Evolutionary conservation across 495 filamentous ascomycete species (phyloP).

Genomic region (Penicilliopsis zonata): DNA sequence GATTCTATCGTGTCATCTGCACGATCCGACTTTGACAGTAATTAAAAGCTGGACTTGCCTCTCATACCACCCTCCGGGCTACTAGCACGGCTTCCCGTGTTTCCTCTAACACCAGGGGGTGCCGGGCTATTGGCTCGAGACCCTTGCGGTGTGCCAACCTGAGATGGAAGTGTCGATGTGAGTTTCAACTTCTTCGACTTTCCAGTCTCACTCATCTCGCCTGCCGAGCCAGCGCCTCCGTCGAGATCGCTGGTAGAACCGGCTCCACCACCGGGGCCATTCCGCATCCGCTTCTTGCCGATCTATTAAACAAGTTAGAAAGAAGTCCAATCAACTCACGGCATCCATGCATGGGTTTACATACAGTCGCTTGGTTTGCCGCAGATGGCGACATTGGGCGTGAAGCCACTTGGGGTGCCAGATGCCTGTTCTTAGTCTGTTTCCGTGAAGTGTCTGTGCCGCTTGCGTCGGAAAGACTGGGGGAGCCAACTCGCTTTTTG

Average conservation of each 20-base stretch:
- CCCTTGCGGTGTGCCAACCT: constrained; percentile 41
- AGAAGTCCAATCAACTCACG: constrained; percentile 5
- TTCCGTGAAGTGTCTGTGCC: constrained; percentile 82
- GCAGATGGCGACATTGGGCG: constrained; percentile 38
- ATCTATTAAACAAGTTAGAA: constrained; percentile 13
- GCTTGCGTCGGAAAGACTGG: constrained; percentile 76
- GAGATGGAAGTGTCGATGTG: constrained; percentile 34
- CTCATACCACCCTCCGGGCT: constrained; percentile 22
- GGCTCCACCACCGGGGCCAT: constrained; percentile 26
- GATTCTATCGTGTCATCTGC: no score
- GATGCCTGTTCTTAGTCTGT: constrained; percentile 67
- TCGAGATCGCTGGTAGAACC: constrained; percentile 75
- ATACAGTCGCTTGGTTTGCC: constrained; percentile 20
- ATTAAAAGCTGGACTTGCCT: constrained; percentile 14
- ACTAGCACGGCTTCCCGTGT: constrained; percentile 25
- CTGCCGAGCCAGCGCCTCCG: constrained; percentile 49
- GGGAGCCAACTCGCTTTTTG: constrained; percentile 79
- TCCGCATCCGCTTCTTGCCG: constrained; percentile 34
- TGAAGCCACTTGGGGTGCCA: constrained; percentile 44
- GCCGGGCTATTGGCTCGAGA: constrained; percentile 43
- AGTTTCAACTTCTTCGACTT: constrained; percentile 62
- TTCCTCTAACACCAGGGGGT: constrained; percentile 13
- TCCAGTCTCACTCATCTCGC: constrained; percentile 60
- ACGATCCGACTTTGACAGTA: constrained; percentile 11
- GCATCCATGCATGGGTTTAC: no score